A percentile compares a stretch with the other conserved stretches of the same genome.
Evolutionary conservation across 75 land plant species (phyloP).

Genomic region (Azolla pinnata): DNA sequence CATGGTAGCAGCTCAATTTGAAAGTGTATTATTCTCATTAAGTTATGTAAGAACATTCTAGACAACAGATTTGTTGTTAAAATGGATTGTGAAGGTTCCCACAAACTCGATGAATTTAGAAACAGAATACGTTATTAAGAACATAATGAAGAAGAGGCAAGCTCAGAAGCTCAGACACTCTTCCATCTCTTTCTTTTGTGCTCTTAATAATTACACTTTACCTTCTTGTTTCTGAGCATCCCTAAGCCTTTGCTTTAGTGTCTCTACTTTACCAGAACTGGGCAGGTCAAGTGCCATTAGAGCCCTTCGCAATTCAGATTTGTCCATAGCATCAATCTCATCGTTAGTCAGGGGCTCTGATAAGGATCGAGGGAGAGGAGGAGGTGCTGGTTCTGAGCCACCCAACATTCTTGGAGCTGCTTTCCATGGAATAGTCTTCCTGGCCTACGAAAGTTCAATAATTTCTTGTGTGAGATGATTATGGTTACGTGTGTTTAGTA

Average conservation of each 20-base stretch:
- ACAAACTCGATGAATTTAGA: not conserved
- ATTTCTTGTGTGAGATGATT: too few relatives aligned
- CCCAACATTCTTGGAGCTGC: conserved; percentile 37
- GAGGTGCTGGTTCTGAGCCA: conserved; percentile 44
- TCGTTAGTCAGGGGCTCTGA: conserved; percentile 21
- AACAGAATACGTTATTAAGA: too few relatives aligned
- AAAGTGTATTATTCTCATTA: too few relatives aligned
- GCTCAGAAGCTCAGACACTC: not conserved
- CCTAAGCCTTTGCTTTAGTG: conserved; percentile 32
- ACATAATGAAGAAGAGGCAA: too few relatives aligned
- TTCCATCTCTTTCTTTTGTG: not conserved
- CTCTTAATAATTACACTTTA: not conserved
- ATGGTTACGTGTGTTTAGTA: too few relatives aligned
- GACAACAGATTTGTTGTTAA: too few relatives aligned
- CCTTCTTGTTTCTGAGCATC: conserved; percentile 21
- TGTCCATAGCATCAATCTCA: conserved; percentile 39
- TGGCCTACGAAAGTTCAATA: too few relatives aligned
- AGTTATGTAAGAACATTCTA: too few relatives aligned
- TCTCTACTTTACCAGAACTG: conserved; percentile 34
- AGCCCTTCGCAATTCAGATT: conserved; percentile 27
- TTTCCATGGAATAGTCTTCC: conserved; percentile 42
- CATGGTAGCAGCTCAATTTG: too few relatives aligned
- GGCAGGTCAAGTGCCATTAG: conserved; percentile 37
- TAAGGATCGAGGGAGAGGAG: conserved; percentile 38
- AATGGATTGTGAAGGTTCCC: not conserved